Evolutionary conservation across 2,329 filamentous ascomycete genomes (phyloP), one percentile per base, ranked within the genome.

Genomic region (Fusarium phyllophilum): DNA sequence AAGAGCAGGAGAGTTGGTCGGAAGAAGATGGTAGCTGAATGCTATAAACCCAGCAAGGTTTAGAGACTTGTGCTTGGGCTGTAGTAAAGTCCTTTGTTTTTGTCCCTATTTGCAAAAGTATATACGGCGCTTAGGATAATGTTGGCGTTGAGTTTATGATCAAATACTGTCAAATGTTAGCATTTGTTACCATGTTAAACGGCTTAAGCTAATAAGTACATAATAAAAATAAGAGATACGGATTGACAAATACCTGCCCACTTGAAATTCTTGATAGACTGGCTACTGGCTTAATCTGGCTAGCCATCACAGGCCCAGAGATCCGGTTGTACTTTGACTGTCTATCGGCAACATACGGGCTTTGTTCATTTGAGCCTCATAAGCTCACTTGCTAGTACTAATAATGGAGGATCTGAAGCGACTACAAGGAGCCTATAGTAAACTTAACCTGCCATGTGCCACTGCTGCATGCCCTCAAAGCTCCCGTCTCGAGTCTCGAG

Each of bases 11-110:
- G 76, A 61, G 77, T 63, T 41, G 81, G 79, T 5, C 73, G 81
- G 31, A 77, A 79, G 73, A 76, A 76, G 54, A 82, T 83, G 79
- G 17, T 81, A 20, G 66, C 73, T 12, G 78, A 82, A 36, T 81
- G 80, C 60, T 81, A 78, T 34, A 80, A 78, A 62, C 63, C 64
- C 22, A 72, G 70, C 15, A 75, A 75, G 42, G 79, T 82, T 20
- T 83, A 59, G 76, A 24, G 29, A 26, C 48, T 10, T 55, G 20
- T 26, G 11, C 31, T 24, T 46, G 33, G 17, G 18, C 29, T 33
- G 20, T 29, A 46, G 5, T 18, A 18, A 26, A 34, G 12, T 7
- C 5, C 9, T 5, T 8, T 17, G 20, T 33, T 20, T 36, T 24
- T 20, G 11, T 52, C 39, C 14, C 15, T 38, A 42, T 22, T 55